Evolutionary conservation across 106 monocot genomes (phyloP).

Genomic region (Dioscorea alata): DNA sequence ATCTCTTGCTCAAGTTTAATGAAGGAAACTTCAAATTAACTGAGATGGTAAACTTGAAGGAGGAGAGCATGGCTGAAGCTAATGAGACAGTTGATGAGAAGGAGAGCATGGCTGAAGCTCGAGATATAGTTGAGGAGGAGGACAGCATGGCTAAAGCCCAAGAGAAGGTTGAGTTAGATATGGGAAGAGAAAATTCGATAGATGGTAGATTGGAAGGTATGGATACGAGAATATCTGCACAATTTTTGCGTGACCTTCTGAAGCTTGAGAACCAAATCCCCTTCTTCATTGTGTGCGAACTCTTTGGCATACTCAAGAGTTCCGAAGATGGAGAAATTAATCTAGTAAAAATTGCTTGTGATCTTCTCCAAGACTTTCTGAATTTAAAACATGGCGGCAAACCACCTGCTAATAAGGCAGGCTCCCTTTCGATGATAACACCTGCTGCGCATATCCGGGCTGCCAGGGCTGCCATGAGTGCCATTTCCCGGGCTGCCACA

Average conservation of each 20-base stretch:
- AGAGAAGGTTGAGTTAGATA: too few species aligned
- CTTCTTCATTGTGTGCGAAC: background rate
- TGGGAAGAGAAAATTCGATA: background rate
- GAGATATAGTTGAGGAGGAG: too few species aligned
- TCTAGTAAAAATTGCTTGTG: background rate
- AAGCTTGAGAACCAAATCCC: background rate
- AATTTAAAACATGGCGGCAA: too few species aligned
- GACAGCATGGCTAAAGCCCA: background rate
- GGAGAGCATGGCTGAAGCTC: too few species aligned
- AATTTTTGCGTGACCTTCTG: background rate
- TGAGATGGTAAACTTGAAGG: background rate
- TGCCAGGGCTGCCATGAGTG: too few species aligned
- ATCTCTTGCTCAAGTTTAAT: background rate
- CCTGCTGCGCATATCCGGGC: too few species aligned
- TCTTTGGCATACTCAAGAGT: background rate
- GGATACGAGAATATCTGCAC: background rate
- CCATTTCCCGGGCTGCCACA: too few species aligned
- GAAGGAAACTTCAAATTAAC: background rate
- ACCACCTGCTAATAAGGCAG: too few species aligned
- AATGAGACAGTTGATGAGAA: too few species aligned
- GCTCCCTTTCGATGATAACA: too few species aligned
- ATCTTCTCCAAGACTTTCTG: too few species aligned
- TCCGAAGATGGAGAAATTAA: background rate
- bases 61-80: too few species aligned
- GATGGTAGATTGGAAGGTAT: background rate